Evolutionary conservation across 2,329 filamentous ascomycete genomes (phyloP).

Genomic region (Pseudopyricularia cyperi): DNA sequence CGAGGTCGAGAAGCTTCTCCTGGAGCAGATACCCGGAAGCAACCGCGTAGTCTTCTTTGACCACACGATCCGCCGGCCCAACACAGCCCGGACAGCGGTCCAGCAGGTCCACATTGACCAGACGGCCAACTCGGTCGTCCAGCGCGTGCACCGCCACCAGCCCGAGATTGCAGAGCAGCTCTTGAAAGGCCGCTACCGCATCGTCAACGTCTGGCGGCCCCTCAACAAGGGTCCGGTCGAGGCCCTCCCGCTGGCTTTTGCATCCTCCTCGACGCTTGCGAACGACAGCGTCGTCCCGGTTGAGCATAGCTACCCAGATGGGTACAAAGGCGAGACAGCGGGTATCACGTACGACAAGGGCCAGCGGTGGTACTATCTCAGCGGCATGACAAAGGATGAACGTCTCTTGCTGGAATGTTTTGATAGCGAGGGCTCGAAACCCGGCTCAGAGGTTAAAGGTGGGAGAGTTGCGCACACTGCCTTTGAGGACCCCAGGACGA

Average conservation of each 20-base stretch:
- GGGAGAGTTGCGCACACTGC: slow-evolving; percentile 60
- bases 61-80: slow-evolving; percentile 36
- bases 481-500: slow-evolving; percentile 63
- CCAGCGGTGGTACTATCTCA: slow-evolving; percentile 71
- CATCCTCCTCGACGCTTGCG: slow-evolving; percentile 47
- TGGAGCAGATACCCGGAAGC: slow-evolving; percentile 40
- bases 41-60: slow-evolving; percentile 46
- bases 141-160: slow-evolving; percentile 21
- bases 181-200: slow-evolving; percentile 35
- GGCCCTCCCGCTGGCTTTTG: slow-evolving; percentile 24
- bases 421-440: slow-evolving; percentile 42
- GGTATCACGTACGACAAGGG: slow-evolving; percentile 45
- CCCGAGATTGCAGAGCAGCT: slow-evolving; percentile 30
- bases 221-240: slow-evolving; percentile 25
- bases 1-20: slow-evolving; percentile 62
- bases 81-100: slow-evolving; percentile 30
- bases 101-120: slow-evolving; percentile 46
- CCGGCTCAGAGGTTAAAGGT: slow-evolving; percentile 14
- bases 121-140: slow-evolving; percentile 15
- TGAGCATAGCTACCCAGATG: not conserved
- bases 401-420: slow-evolving; percentile 68
- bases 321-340: slow-evolving; percentile 42
- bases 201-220: slow-evolving; percentile 80
- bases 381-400: slow-evolving; percentile 62
- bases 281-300: not conserved